Percentiles rank a stretch among this genome's conserved stretches.
Conservation (phyloP, 345 rosid genomes). For the Acer saccharum region DNA sequence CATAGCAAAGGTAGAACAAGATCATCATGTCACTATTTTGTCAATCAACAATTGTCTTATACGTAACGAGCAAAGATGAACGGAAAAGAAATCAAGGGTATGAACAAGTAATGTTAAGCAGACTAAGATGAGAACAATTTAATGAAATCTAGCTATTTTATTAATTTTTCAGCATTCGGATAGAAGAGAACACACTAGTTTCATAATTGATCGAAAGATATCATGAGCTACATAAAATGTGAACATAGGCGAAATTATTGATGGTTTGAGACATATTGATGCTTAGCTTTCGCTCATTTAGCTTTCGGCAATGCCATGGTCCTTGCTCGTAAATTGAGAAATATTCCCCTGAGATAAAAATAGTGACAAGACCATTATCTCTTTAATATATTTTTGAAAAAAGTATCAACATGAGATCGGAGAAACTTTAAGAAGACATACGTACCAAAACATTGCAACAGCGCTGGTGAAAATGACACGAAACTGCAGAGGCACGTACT, state of each 20-base stretch:
- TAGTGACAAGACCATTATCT: neutral
- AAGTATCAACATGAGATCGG: neutral
- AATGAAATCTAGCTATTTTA: too few relatives aligned
- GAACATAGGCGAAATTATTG: neutral
- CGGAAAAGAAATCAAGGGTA: too few relatives aligned
- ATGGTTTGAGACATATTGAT: neutral
- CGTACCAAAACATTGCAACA: constrained; percentile 76
- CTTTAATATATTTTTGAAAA: neutral
- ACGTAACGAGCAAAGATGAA: too few relatives aligned
- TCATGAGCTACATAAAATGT: neutral
- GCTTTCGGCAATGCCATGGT: constrained; percentile 60
- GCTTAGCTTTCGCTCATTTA: constrained; percentile 22
- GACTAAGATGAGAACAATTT: too few relatives aligned
- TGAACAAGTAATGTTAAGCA: too few relatives aligned
- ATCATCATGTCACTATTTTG: too few relatives aligned
- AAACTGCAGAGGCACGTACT: constrained; percentile 75
- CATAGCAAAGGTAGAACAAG: too few relatives aligned
- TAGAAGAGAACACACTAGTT: neutral
- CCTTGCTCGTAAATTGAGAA: constrained; percentile 74
- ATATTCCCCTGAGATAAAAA: constrained; percentile 75
- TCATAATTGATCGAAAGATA: neutral
- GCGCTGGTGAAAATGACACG: constrained; percentile 82
- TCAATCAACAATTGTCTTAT: too few relatives aligned
- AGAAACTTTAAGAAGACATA: neutral
- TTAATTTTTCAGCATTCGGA: neutral